Evolutionary conservation across 1,284 basidiomycete genomes (phyloP).

Genomic region (Erythrobasidium hasegawianum): DNA sequence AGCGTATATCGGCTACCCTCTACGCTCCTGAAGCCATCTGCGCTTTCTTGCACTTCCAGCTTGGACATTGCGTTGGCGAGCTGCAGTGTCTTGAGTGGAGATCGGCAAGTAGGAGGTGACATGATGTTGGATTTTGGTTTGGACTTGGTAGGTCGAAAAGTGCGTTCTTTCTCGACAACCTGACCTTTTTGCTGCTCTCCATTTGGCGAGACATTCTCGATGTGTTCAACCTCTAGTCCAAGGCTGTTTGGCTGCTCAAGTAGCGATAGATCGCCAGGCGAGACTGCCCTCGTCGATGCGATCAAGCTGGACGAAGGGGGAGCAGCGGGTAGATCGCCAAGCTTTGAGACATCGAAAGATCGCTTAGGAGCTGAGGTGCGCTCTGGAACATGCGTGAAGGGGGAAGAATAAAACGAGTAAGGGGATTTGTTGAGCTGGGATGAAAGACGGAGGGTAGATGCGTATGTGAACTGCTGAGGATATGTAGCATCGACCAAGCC

Average conservation of each 20-base stretch:
- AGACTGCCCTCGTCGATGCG: background rate
- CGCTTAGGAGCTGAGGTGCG: slow-evolving; percentile 13
- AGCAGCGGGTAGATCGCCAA: background rate
- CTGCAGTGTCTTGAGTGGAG: slow-evolving; percentile 14
- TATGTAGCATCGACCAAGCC: background rate
- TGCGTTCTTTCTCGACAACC: background rate
- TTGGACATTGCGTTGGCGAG: background rate
- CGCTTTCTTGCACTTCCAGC: background rate
- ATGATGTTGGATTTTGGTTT: background rate
- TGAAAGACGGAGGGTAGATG: background rate
- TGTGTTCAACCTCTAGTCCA: slow-evolving; percentile 23
- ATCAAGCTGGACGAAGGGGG: background rate
- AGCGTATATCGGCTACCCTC: slow-evolving; percentile 24
- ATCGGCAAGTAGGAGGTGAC: slow-evolving; percentile 24
- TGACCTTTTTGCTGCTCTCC: background rate
- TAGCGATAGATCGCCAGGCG: background rate
- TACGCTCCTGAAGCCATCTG: slow-evolving; percentile 18
- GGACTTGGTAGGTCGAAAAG: background rate
- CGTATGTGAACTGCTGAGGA: background rate
- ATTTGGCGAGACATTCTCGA: slow-evolving; percentile 6
- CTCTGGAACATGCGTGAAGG: slow-evolving; percentile 22
- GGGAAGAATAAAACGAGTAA: too few relatives aligned
- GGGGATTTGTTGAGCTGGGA: background rate
- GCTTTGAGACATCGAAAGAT: slow-evolving; percentile 14
- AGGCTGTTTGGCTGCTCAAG: slow-evolving; percentile 12